A percentile compares a stretch with the other conserved stretches of the same genome.
Evolutionary conservation across 768 basidiomycete species (phyloP).

Genomic region (Xerocomellus intermedius): DNA sequence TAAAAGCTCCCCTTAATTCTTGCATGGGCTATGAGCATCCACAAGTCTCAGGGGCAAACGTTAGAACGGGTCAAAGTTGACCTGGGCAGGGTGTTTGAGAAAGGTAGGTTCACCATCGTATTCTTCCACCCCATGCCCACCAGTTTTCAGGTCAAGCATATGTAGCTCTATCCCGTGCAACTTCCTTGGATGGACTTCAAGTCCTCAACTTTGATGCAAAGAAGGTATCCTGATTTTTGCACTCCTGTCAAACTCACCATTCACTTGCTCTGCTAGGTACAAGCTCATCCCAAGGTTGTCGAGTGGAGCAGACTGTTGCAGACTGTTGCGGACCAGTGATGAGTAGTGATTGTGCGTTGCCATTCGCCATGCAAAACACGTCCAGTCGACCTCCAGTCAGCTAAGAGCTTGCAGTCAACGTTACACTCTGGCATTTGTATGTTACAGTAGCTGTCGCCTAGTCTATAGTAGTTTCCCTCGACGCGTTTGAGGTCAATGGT

Average conservation of each 20-base stretch:
- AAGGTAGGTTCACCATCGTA: constrained; percentile 48
- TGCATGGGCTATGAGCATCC: constrained; percentile 98
- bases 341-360: not conserved
- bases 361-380: not conserved
- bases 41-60: constrained; percentile 98
- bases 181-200: constrained; percentile 80
- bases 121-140: constrained; percentile 1
- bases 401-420: not conserved
- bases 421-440: not conserved
- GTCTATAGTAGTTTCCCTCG: not conserved
- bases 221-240: constrained; percentile 49
- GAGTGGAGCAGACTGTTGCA: constrained; percentile 71
- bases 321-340: constrained; percentile 35
- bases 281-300: constrained; percentile 69
- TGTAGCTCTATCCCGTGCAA: constrained; percentile 87
- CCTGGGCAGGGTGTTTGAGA: constrained; percentile 89
- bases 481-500: too few species aligned
- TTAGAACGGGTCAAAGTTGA: constrained; percentile 94
- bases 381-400: not conserved
- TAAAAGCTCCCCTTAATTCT: constrained; percentile 79
- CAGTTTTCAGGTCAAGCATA: constrained; percentile 73
- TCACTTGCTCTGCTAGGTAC: constrained; percentile 45
- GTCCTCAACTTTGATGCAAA: constrained; percentile 73
- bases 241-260: too few species aligned
- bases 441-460: not conserved